A percentile compares a stretch with the other conserved stretches of the same genome.
These are phyloP conservation scores for Colletotrichum sp. DNA, from an alignment of 2,329 filamentous ascomycete species.

Conservation along the genomic window DNA sequence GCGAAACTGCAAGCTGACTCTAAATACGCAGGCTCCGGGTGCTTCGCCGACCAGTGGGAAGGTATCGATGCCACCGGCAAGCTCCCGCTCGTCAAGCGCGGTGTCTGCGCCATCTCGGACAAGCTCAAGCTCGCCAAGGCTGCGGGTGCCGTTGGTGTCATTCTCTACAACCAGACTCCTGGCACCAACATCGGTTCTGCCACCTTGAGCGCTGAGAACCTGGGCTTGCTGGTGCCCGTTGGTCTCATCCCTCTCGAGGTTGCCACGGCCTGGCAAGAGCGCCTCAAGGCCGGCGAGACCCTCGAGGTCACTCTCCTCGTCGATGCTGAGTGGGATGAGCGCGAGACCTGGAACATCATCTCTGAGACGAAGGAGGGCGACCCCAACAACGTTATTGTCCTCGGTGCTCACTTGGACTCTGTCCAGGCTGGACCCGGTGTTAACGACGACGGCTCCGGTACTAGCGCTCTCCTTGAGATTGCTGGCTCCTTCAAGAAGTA, in stretches of 20 bases:
- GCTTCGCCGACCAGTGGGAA: conserved; percentile 48
- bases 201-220: conserved; percentile 54
- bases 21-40: conserved; percentile 36
- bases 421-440: conserved; percentile 44
- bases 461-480: conserved; percentile 42
- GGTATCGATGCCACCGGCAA: conserved; percentile 49
- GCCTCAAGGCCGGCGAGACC: conserved; percentile 36
- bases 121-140: conserved; percentile 50
- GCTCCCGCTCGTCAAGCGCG: conserved; percentile 50
- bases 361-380: conserved; percentile 48
- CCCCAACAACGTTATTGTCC: conserved; percentile 45
- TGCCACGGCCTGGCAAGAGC: conserved; percentile 38
- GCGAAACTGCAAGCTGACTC: background rate
- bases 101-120: conserved; percentile 44
- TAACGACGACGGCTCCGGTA: conserved; percentile 47
- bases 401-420: conserved; percentile 46
- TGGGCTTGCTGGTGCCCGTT: conserved; percentile 38
- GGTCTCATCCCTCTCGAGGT: conserved; percentile 40
- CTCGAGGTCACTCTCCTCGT: conserved; percentile 39
- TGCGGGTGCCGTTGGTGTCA: conserved; percentile 46
- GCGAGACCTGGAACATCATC: conserved; percentile 46
- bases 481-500: conserved; percentile 40
- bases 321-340: conserved; percentile 40
- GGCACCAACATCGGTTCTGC: conserved; percentile 50
- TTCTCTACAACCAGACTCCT: conserved; percentile 67